Conservation (phyloP, 2,329 filamentous ascomycete species). For the Xylariaceae sp. region DNA sequence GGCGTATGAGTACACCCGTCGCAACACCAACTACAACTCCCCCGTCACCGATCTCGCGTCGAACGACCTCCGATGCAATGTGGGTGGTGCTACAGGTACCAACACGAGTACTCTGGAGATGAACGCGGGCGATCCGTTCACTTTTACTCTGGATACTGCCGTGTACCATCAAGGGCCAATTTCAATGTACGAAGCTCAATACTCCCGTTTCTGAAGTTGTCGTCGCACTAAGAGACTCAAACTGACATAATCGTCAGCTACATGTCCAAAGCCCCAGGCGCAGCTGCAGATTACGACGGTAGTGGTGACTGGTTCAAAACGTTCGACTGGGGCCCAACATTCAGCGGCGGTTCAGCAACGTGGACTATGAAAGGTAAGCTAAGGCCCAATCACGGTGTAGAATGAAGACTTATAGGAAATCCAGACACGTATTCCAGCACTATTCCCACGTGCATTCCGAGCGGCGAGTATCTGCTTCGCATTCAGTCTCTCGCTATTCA, state of each 20-base stretch:
- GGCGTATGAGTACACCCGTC: slow-evolving; percentile 39
- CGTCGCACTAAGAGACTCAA: too few species aligned
- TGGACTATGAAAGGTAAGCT: slow-evolving; percentile 35
- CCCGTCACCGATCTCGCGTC: slow-evolving; percentile 42
- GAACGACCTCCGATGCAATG: slow-evolving; percentile 42
- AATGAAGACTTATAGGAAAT: background rate
- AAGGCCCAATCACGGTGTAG: background rate
- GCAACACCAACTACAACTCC: slow-evolving; percentile 48
- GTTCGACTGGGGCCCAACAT: slow-evolving; percentile 37
- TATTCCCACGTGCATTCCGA: slow-evolving; percentile 51
- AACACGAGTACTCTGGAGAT: slow-evolving; percentile 35
- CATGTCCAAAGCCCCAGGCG: slow-evolving; percentile 39
- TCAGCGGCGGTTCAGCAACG: slow-evolving; percentile 31
- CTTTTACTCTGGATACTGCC: slow-evolving; percentile 37
- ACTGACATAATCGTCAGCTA: slow-evolving; percentile 30
- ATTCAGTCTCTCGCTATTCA: slow-evolving; percentile 63
- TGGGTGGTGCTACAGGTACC: slow-evolving; percentile 34
- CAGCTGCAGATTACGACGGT: slow-evolving; percentile 37
- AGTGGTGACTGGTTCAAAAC: slow-evolving; percentile 43
- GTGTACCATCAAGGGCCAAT: slow-evolving; percentile 43
- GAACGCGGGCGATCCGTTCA: slow-evolving; percentile 40
- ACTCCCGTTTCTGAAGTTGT: too few species aligned
- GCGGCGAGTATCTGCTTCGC: slow-evolving; percentile 58
- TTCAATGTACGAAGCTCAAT: slow-evolving; percentile 23
- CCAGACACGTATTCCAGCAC: slow-evolving; percentile 35